Evolutionary conservation across 2,329 filamentous ascomycete genomes (phyloP), one percentile per base, ranked within the genome.

Genomic region (Sporothrix protearum): DNA sequence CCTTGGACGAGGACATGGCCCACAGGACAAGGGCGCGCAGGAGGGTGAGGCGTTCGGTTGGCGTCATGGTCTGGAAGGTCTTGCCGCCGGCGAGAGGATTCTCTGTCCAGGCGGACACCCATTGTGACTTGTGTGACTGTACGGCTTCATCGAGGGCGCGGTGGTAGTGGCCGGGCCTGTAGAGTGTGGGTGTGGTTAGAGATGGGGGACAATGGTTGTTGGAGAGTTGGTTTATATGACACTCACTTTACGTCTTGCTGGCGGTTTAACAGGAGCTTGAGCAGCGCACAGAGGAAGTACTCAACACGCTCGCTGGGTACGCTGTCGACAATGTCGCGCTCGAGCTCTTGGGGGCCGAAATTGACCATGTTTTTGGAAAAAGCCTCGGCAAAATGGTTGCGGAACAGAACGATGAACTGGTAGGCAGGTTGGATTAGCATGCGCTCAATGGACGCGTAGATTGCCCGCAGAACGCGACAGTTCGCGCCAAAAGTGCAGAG

Each of bases 161-260:
- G 77, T 91, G 91, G 80, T 97, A 97, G 80, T 99, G 96, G 68
- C 93, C 94, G 76, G 92, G 89, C 81, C 96, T 99, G 76, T 73
- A 45, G 28, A 10, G 3, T 3, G 16, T 19, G 2, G 2, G n/a
- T 7, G 25, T 49, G 33, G 64, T 39, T 36, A 42, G 19, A 49
- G 25, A 36, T 4, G 33, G n/a, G 55, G 22, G 28, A 70, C 49
- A 28, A 45, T 45, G 71, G 42, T 25, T 14, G 16, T 8, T 1
- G 47, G 16, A n/a, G 98, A 76, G 73, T 55, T 30, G 74, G 42
- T 9, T n/a, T 14, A 19, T 5, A 36, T 68, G 53, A 61, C 69
- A 74, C 93, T 82, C 88, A 98, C 96, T 99, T 97, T 79, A 98
- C 92, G 82, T 97, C 94, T 80, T 99, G 97, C 85, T 99, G 98